Percentiles rank a stretch among this genome's conserved stretches.
Evolutionary conservation across 1,284 basidiomycete genomes (phyloP).

Genomic region (Cryptococcus deneoformans): DNA sequence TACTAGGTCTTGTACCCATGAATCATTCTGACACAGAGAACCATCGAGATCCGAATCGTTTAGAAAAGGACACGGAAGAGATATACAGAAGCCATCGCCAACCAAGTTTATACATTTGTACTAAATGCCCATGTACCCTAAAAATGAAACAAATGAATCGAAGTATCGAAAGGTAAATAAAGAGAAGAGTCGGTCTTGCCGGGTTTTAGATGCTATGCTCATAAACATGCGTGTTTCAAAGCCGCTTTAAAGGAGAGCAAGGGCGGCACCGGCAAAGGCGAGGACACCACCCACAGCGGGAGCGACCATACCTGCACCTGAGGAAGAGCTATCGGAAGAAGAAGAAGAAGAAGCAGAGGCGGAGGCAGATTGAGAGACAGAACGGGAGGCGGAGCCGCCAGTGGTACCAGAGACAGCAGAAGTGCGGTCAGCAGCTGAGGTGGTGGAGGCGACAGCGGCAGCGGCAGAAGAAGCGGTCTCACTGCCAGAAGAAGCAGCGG

Average conservation of each 20-base stretch:
- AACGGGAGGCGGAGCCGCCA: constrained; percentile 7
- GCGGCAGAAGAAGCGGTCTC: constrained; percentile 7
- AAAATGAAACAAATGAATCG: no score
- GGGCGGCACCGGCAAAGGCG: constrained; percentile 31
- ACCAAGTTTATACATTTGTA: no score
- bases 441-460: constrained; percentile 3
- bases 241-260: constrained; percentile 14
- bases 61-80: no score
- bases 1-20: no score
- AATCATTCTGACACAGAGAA: no score
- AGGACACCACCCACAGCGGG: constrained; percentile 24
- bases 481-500: constrained; percentile 6
- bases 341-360: constrained; percentile 7
- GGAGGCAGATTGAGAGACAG: constrained; percentile 1
- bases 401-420: constrained; percentile 13
- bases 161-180: no score
- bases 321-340: constrained; percentile 2
- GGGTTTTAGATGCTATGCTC: background rate
- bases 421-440: constrained; percentile 5
- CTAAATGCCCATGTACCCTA: no score
- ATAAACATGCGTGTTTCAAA: background rate
- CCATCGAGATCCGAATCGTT: no score
- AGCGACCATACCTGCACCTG: constrained; percentile 3
- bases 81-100: no score
- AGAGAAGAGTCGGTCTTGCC: no score